Base-by-base conservation (phyloP, 1,139 yeast genomes). In the Trichomonascaceae sp. region DNA sequence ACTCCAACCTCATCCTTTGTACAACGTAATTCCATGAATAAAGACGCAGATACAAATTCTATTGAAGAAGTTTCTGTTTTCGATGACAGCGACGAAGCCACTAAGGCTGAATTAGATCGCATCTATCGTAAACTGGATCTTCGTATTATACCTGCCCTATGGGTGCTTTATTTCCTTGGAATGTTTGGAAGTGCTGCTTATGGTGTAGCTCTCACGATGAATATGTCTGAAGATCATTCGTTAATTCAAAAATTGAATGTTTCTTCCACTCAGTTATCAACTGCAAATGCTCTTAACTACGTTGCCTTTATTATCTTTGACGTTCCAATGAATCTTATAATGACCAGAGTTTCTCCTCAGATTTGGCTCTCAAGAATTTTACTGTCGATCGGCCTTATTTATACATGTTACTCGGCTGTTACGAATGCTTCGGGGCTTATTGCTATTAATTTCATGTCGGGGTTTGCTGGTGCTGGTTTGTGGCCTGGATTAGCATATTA, bases 401-500 rank as follows among this genome's bases (percentile, higher is more conserved):
- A 85, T 64, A 68, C 87, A 1, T 88, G 95, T 66, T 87, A 85
- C 66, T 75, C 82, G 10, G 83, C 87, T 0, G 74, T 87, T 54
- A 56, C 65, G 12, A 78, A 74, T 55, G 72, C 78, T 12, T 67
- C 76, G 3, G 95, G 95, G 1, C 71, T 87, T 30, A 82, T 83
- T 54, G 95, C 91, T 2, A 71, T 83, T 47, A 77, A 96, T 59
- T 82, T 88, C 55, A 77, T 89, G 57, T 80, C 87, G 22, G 96
- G 96, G 49, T 64, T 85, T 56, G 87, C 85, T 56, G 90, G 90
- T 51, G 96, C 96, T 10, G 96, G 96, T 43, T 83, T 90, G 2
- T 89, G 96, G 96, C 96, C 96, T 0, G 96, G 96, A 10, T 76
- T 89, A 84, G 84, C 91, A 22, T 88, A 87, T 70, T 89, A 87